phyloP scores from a whole-genome alignment of 202 grass and related monocot species.

The Elaeis oleifera region DNA sequence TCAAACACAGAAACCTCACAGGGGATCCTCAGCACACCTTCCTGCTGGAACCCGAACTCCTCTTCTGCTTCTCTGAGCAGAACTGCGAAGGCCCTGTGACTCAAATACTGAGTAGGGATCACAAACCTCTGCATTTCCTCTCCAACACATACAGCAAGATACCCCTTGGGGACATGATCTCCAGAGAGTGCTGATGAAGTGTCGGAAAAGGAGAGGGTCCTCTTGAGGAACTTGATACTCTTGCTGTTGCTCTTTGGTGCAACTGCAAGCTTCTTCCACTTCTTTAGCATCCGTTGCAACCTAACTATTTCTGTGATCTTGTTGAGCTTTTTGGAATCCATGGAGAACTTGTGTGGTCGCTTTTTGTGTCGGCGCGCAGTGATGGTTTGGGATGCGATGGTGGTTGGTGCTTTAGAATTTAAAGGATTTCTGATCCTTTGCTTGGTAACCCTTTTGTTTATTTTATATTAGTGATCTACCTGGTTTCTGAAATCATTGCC shows the following conservation, averaged over 20 bases:
- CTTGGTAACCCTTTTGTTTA: constrained; percentile 11
- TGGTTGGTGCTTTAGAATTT: constrained; percentile 2
- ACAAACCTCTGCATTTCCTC: constrained; percentile 70
- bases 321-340: constrained; percentile 68
- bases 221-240: constrained; percentile 82
- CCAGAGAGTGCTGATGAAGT: constrained; percentile 15
- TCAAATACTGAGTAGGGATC: constrained; percentile 76
- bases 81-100: constrained; percentile 60
- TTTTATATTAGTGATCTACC: constrained; percentile 18
- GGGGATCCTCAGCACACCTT: constrained; percentile 80
- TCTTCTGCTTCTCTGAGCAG: constrained; percentile 83
- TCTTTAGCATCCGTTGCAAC: constrained; percentile 85
- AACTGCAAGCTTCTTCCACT: constrained; percentile 88
- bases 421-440: not conserved
- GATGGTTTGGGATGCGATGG: constrained; percentile 1
- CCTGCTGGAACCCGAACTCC: constrained; percentile 94
- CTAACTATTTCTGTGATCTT: constrained; percentile 92
- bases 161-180: constrained; percentile 51
- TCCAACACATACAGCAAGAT: constrained; percentile 78
- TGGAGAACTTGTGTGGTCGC: constrained; percentile 35
- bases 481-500: constrained; percentile 23
- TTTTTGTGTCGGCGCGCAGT: not conserved
- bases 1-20: constrained; percentile 77
- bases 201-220: constrained; percentile 78
- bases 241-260: constrained; percentile 59